Evolutionary conservation across 2,329 filamentous ascomycete genomes (phyloP).

Genomic region (Grosmannia penicillata): DNA sequence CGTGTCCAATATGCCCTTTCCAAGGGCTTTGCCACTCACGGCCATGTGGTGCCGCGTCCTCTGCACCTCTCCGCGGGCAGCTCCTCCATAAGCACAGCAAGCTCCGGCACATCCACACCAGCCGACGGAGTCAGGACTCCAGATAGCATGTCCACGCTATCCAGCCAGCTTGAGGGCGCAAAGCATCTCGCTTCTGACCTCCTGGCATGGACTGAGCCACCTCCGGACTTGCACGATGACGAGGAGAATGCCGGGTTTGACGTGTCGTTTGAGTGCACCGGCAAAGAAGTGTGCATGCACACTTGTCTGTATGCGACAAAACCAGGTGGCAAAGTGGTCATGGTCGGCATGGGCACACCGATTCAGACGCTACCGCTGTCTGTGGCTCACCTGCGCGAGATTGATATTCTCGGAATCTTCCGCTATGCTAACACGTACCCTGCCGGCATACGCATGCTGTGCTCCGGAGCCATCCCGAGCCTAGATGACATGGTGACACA

Average conservation of each 20-base stretch:
- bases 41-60: constrained; percentile 34
- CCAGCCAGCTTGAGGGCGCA: constrained; percentile 34
- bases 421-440: constrained; percentile 64
- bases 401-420: constrained; percentile 67
- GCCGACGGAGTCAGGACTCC: constrained; percentile 26
- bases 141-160: constrained; percentile 28
- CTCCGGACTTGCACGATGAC: constrained; percentile 20
- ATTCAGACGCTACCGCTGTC: constrained; percentile 61
- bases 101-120: constrained; percentile 36
- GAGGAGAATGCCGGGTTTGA: constrained; percentile 53
- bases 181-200: constrained; percentile 34
- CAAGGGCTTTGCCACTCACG: constrained; percentile 44
- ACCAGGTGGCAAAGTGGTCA: constrained; percentile 56
- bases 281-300: constrained; percentile 61
- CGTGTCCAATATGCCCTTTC: constrained; percentile 45
- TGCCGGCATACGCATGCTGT: constrained; percentile 49
- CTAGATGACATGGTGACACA: constrained; percentile 63
- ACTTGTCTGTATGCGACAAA: constrained; percentile 58
- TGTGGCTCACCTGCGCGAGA: constrained; percentile 57
- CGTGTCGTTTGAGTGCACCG: constrained; percentile 62
- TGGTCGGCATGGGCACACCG: constrained; percentile 69
- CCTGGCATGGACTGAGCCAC: constrained; percentile 23
- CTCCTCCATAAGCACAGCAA: constrained; percentile 25
- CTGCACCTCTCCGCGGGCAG: constrained; percentile 27
- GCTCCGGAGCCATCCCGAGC: constrained; percentile 40